These are phyloP conservation scores for Phytophthora hibernalis DNA, from an alignment of 352 stramenopile genomes.

Conservation along the genomic window DNA sequence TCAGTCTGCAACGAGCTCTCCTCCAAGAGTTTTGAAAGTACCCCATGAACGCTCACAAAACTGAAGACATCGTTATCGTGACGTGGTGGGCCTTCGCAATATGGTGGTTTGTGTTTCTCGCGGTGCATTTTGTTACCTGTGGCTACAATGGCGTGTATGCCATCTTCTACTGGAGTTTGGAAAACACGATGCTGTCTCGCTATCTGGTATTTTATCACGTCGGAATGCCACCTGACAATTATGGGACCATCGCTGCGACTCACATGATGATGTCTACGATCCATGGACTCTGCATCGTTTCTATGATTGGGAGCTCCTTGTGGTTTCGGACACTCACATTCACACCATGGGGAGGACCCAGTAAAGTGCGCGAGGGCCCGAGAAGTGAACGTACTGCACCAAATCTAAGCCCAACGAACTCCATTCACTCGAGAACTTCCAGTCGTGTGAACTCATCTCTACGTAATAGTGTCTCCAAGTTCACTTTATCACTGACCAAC, in stretches of 20 bases:
- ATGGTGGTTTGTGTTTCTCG: conserved; percentile 20
- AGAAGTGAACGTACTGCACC: background rate
- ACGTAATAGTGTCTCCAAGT: background rate
- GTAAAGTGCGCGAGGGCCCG: no score
- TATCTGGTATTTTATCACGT: conserved; percentile 21
- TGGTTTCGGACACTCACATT: background rate
- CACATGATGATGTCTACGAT: background rate
- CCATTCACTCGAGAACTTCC: background rate
- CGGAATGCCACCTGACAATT: background rate
- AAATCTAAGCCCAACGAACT: background rate
- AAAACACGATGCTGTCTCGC: background rate
- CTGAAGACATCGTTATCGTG: conserved; percentile 8
- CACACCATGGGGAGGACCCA: background rate
- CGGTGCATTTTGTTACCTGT: conserved; percentile 9
- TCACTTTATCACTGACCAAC: conserved; percentile 3
- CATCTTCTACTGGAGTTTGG: conserved; percentile 1
- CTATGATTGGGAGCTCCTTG: background rate
- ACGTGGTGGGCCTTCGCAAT: conserved; percentile 8
- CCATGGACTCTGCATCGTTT: background rate
- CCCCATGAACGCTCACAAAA: no score
- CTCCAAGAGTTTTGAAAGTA: no score
- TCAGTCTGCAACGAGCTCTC: no score
- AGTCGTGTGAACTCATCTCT: background rate
- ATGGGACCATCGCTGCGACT: background rate
- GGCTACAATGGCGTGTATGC: conserved; percentile 19